phyloP scores from a whole-genome alignment of 768 basidiomycete genomes.

The Leccinum incarnatum region DNA sequence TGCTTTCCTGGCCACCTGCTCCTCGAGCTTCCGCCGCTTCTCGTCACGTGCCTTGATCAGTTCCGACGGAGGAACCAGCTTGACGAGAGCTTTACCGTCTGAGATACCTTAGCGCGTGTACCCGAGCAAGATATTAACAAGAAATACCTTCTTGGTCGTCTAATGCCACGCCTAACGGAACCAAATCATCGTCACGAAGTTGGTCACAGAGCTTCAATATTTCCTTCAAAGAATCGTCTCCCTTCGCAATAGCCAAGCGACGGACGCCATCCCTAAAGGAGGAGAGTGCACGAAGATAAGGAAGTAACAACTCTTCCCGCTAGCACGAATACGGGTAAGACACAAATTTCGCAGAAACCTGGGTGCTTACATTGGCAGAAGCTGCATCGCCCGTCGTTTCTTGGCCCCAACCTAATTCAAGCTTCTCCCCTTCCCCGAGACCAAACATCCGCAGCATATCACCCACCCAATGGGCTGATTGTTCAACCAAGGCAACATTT shows the following conservation, averaged over 20 bases:
- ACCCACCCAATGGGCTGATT: constrained; percentile 66
- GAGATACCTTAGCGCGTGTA: not conserved
- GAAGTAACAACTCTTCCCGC: constrained; percentile 85
- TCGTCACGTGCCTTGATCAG: constrained; percentile 86
- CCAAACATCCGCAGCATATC: constrained; percentile 78
- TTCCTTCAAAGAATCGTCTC: constrained; percentile 65
- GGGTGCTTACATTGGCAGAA: constrained; percentile 45
- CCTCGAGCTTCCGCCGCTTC: constrained; percentile 71
- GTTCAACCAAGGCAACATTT: constrained; percentile 63
- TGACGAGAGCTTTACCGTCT: constrained; percentile 96
- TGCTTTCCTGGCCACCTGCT: constrained; percentile 78
- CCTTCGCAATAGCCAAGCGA: constrained; percentile 70
- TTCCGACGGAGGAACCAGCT: constrained; percentile 80
- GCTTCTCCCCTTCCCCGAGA: constrained; percentile 63
- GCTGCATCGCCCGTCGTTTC: constrained; percentile 39
- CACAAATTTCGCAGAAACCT: not conserved
- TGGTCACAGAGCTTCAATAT: constrained; percentile 86
- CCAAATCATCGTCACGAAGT: constrained; percentile 84
- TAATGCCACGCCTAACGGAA: constrained; percentile 91
- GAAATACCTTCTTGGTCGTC: constrained; percentile 89
- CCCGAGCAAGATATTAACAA: constrained; percentile 12
- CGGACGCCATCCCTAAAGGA: constrained; percentile 91
- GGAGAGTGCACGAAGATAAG: constrained; percentile 81
- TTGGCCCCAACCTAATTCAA: constrained; percentile 86
- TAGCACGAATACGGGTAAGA: constrained; percentile 31